Base-by-base conservation (phyloP, 2,329 filamentous ascomycete genomes). In the Colletotrichum horii region DNA sequence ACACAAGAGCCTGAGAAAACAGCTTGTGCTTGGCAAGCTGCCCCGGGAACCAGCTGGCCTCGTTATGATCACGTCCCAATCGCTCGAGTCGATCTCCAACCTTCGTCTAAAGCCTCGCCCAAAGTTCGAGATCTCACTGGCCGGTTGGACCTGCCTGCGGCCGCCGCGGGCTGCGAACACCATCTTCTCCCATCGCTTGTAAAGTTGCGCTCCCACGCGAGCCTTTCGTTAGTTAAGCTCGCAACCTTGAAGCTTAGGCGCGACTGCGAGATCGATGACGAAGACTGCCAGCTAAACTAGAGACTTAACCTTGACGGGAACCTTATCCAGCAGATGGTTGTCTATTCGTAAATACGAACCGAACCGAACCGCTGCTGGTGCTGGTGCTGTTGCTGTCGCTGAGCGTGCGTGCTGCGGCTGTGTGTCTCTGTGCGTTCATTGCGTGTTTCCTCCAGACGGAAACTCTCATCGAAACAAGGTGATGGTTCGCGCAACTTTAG, bases 261-360 rank as follows among this genome's bases (percentile, higher is more conserved):
- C 30, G 55, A 43, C 38, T 62, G 26, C 32, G 32, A 73, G 64
- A 52, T 65, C 26, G 64, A 65, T 68, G 70, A 68, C 64, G 43
- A 75, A 52, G 70, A 62, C 64, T 73, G 64, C 64, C 73, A 75
- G 38, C 16, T 15, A n/a, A 68, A 58, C 32, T 70, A 60, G 34
- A 70, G 56, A 26, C 26, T 52, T 65, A 68, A 64, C 43, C 70
- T 68, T 65, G 56, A n/a, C 64, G 58, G 70, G 24, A 65, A 75
- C 56, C 38, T 43, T 43, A 4, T 62, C 19, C 8, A 14, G 3
- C 19, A 2, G 43, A 22, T 52, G 43, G 43, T n/a, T 28, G 22
- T 30, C 43, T 26, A 16, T 43, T 58, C 52, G 52, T 58, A 60
- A 38, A 14, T 58, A 60, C 66, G 52, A 60, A 68, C 32, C 52